Conservation (phyloP, 2,329 filamentous ascomycete species). For the Exophiala mesophila region DNA sequence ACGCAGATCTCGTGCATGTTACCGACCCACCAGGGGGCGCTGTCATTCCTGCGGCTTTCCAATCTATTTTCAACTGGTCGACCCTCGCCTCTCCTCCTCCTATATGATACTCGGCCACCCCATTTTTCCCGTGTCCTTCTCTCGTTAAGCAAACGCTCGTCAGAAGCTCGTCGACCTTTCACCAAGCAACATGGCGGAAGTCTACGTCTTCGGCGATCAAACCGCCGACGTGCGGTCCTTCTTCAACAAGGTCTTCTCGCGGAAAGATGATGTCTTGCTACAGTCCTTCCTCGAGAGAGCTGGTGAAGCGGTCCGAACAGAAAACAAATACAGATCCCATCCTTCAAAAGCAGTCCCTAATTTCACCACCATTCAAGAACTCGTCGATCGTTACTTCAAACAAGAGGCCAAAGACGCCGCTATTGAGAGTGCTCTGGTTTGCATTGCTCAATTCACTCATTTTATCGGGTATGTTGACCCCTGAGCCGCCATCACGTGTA, state of each 20-base stretch:
- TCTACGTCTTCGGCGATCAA: constrained; percentile 46
- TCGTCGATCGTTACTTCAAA: constrained; percentile 29
- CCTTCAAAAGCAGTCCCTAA: constrained; percentile 27
- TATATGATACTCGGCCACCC: constrained; percentile 25
- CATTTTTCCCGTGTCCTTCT: constrained; percentile 13
- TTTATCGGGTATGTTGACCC: constrained; percentile 39
- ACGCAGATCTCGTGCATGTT: constrained; percentile 26
- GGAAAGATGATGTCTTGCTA: constrained; percentile 40
- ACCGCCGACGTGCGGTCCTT: constrained; percentile 40
- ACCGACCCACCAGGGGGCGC: constrained; percentile 23
- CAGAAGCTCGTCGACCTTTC: constrained; percentile 23
- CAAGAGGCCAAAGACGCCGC: constrained; percentile 33
- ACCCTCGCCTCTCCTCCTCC: constrained; percentile 12
- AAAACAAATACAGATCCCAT: constrained; percentile 32
- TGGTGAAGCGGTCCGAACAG: constrained; percentile 38
- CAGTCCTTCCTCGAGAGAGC: constrained; percentile 41
- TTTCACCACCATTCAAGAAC: constrained; percentile 28
- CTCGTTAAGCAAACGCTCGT: constrained; percentile 23
- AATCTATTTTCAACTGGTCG: constrained; percentile 26
- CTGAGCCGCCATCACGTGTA: not conserved
- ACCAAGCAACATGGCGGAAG: constrained; percentile 28
- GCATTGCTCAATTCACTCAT: constrained; percentile 40
- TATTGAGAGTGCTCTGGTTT: constrained; percentile 41
- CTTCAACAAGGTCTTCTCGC: constrained; percentile 38
- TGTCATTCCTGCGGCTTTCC: constrained; percentile 17